Conservation (phyloP, 2,329 filamentous ascomycete species). For the Tolypocladium guangdongense region DNA sequence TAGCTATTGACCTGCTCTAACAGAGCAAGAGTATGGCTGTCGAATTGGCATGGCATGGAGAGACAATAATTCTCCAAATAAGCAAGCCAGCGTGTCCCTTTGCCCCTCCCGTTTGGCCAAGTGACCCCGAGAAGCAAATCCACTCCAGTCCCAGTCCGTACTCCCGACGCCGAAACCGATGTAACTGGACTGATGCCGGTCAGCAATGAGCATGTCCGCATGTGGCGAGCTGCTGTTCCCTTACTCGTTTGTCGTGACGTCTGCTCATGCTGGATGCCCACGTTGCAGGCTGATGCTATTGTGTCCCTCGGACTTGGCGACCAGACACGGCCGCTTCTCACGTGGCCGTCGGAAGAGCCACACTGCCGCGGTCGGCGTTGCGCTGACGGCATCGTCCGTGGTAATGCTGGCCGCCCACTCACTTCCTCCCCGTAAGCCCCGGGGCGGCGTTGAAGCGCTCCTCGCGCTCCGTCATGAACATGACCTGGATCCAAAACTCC, state of each 20-base stretch:
- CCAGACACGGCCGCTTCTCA: background rate
- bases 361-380: background rate
- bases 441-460: slow-evolving; percentile 68
- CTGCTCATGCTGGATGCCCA: background rate
- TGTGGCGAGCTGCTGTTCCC: background rate
- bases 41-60: too few species aligned
- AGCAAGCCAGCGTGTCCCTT: background rate
- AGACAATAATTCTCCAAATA: background rate
- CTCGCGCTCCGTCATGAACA: slow-evolving; percentile 97
- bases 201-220: background rate
- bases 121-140: background rate
- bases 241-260: background rate
- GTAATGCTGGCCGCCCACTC: slow-evolving; percentile 6
- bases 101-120: background rate
- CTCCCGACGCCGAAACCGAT: background rate
- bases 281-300: background rate
- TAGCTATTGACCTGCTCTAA: background rate
- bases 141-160: too few species aligned
- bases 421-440: slow-evolving; percentile 41
- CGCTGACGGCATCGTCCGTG: background rate
- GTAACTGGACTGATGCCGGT: background rate
- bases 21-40: background rate
- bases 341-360: background rate
- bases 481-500: slow-evolving; percentile 95
- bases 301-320: background rate